Evolutionary conservation across 2,329 filamentous ascomycete genomes (phyloP).

Genomic region (Monosporascus cannonballus): DNA sequence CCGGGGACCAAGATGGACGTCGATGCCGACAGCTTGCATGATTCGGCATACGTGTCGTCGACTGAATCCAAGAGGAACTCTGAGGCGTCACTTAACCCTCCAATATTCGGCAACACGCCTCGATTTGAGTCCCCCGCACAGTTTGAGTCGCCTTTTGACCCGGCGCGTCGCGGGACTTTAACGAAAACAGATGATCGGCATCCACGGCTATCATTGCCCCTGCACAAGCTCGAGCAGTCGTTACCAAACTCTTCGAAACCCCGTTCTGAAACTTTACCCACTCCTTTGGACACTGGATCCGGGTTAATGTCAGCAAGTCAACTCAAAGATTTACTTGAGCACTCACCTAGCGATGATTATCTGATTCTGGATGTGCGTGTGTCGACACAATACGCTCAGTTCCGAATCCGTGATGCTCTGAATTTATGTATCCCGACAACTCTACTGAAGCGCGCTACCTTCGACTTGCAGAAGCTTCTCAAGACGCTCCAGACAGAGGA

Average conservation of each 20-base stretch:
- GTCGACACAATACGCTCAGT: conserved; percentile 71
- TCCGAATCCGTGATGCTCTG: conserved; percentile 72
- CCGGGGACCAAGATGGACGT: conserved; percentile 32
- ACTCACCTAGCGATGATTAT: conserved; percentile 34
- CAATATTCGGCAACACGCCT: conserved; percentile 35
- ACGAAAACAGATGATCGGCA: conserved; percentile 45
- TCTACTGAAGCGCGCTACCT: conserved; percentile 81
- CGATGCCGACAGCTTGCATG: conserved; percentile 39
- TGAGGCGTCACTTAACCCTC: conserved; percentile 37
- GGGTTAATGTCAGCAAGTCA: conserved; percentile 47
- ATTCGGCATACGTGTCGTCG: conserved; percentile 49
- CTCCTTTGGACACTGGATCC: conserved; percentile 39
- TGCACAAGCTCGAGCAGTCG: conserved; percentile 38
- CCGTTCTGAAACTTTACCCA: conserved; percentile 49
- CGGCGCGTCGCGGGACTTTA: conserved; percentile 24
- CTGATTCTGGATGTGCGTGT: conserved; percentile 83
- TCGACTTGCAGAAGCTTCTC: conserved; percentile 80
- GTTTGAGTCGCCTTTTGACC: conserved; percentile 27
- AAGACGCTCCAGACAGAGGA: conserved; percentile 73
- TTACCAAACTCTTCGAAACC: conserved; percentile 18
- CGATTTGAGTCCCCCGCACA: conserved; percentile 41
- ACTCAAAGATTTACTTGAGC: conserved; percentile 51
- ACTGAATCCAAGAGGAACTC: conserved; percentile 47
- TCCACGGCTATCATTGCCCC: conserved; percentile 48
- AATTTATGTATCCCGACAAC: conserved; percentile 96